Evolutionary conservation across 2,329 filamentous ascomycete genomes (phyloP), one percentile per base, ranked within the genome.

Genomic region (Dendryphion nanum): DNA sequence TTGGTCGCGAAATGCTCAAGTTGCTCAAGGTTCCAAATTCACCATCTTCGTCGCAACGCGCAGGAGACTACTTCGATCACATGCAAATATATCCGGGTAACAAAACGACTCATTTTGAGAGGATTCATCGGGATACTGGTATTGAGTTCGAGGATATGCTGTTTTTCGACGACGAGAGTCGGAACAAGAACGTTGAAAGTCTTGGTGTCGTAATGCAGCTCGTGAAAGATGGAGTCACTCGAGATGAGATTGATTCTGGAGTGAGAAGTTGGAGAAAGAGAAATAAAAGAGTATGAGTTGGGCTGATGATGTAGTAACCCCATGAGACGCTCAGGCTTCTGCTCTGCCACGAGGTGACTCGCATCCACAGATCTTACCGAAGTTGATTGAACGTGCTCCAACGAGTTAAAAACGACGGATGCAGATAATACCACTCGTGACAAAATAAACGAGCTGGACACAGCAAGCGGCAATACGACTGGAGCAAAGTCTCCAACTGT

Each of bases 91-190:
- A 79, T 53, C 89, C 90, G 0, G 81, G 82, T 1, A 84, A 74
- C 59, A 97, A 97, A 75, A 83, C 85, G n/a, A 78, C 80, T 45
- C 91, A 97, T 67, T 94, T 97, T 55, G 76, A 83, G 55, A 73
- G 78, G 4, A 72, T 97, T 51, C 78, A 85, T 7, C 78, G 83
- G 61, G 75, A 80, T 39, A 89, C 85, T 12, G 82, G 81, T 1
- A 65, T 96, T 3, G 69, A 72, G 5, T 95, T 81, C 57, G 78
- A 85, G 47, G 88, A 96, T 33, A 95, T 97, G 84, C 64, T 97
- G 21, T 97, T 97, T 66, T 97, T 97, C 51, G 91, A 97, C 53
- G 91, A 97, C 54, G 91, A 97, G 76, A 75, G 76, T 36, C 72
- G 91, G 44, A 97, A 97, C 59, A 75, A 80, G 41, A 89, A 96